These are phyloP conservation scores for Trichophyton schoenleinii DNA, from an alignment of 2,329 filamentous ascomycete species.

Conservation along the genomic window DNA sequence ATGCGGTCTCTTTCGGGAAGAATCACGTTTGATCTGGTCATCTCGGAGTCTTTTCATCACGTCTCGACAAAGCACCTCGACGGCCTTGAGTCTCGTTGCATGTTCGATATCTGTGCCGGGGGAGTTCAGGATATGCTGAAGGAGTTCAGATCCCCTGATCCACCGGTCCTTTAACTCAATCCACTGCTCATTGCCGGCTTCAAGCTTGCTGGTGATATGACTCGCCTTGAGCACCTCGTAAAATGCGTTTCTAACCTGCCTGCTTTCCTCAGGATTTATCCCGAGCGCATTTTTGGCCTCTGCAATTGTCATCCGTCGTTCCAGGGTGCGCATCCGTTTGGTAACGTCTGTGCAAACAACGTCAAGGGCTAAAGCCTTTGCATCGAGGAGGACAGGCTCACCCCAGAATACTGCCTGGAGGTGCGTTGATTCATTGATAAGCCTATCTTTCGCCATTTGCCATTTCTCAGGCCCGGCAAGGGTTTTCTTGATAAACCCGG, in stretches of 20 bases:
- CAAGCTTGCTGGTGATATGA: conserved; percentile 60
- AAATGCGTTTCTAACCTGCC: conserved; percentile 53
- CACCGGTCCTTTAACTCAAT: conserved; percentile 55
- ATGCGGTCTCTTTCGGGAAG: conserved; percentile 18
- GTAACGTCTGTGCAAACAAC: conserved; percentile 71
- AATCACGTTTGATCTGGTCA: conserved; percentile 47
- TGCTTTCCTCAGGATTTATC: conserved; percentile 55
- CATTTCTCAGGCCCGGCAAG: conserved; percentile 59
- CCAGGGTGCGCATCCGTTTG: conserved; percentile 58
- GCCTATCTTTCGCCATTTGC: conserved; percentile 55
- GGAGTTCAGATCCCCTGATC: conserved; percentile 46
- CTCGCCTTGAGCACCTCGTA: conserved; percentile 52
- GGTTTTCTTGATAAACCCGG: conserved; percentile 62
- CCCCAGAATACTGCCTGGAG: conserved; percentile 51
- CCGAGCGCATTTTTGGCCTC: conserved; percentile 62
- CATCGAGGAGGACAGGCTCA: conserved; percentile 46
- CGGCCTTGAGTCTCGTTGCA: conserved; percentile 46
- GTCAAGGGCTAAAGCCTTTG: conserved; percentile 58
- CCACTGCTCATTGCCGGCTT: conserved; percentile 61
- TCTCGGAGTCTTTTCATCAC: conserved; percentile 66
- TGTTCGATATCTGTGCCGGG: conserved; percentile 43
- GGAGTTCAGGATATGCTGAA: conserved; percentile 43
- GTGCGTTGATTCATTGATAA: conserved; percentile 53
- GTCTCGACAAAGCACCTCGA: conserved; percentile 61
- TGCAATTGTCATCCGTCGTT: conserved; percentile 55